Conservation (phyloP, 2,329 filamentous ascomycete genomes). For the Rutstroemia sydowiana region DNA sequence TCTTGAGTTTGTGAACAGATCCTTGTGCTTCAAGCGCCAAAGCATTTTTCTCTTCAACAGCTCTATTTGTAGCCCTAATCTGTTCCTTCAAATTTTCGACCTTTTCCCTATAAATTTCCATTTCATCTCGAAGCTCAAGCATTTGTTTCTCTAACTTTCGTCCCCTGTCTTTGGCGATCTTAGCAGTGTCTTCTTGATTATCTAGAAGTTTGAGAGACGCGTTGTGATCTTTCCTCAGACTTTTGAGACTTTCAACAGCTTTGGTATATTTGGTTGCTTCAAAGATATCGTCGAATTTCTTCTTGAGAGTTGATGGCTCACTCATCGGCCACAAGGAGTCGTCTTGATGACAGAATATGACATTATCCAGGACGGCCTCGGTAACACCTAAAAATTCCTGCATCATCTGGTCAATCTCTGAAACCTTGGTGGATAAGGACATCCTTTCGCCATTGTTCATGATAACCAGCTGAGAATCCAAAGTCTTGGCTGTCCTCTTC, state of each 20-base stretch:
- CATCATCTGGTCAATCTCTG: constrained; percentile 76
- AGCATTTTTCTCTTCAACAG: constrained; percentile 58
- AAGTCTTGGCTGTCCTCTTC: constrained; percentile 64
- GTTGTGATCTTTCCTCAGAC: constrained; percentile 74
- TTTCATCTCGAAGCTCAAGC: constrained; percentile 56
- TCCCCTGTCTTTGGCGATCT: constrained; percentile 77
- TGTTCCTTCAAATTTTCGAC: constrained; percentile 43
- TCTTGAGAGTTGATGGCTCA: constrained; percentile 77
- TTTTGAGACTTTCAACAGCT: constrained; percentile 90
- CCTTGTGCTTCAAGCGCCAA: constrained; percentile 67
- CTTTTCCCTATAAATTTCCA: constrained; percentile 52
- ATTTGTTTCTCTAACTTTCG: constrained; percentile 58
- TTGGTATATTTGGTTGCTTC: constrained; percentile 96
- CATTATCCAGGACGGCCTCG: constrained; percentile 80
- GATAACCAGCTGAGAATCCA: constrained; percentile 73
- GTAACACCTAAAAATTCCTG: constrained; percentile 85
- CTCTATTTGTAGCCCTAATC: constrained; percentile 37
- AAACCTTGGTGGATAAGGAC: constrained; percentile 70
- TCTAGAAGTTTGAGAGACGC: constrained; percentile 67
- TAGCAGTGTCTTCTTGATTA: constrained; percentile 68
- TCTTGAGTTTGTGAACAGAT: constrained; percentile 67
- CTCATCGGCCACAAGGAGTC: constrained; percentile 97
- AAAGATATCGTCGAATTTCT: constrained; percentile 95
- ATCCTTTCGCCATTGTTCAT: constrained; percentile 72
- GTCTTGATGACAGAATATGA: constrained; percentile 98